Conservation (phyloP, 306 rosid species). For the Corylus heterophylla region DNA sequence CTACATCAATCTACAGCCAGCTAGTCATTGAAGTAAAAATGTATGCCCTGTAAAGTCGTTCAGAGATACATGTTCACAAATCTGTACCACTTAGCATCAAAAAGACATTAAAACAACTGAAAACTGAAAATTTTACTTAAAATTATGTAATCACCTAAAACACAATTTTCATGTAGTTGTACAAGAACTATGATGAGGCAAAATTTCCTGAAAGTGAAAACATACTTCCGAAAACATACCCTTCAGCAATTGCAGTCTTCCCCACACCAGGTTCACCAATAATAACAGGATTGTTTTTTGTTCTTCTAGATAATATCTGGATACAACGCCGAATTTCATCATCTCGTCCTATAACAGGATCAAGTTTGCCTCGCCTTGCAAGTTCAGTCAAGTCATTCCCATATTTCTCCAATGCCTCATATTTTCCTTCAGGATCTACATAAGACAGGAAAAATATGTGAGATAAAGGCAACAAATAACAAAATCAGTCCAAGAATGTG, state of each 20-base stretch:
- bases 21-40: neutral
- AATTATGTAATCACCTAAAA: neutral
- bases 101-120: neutral
- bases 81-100: neutral
- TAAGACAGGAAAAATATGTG: neutral
- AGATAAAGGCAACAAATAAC: constrained; percentile 6
- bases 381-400: constrained; percentile 94
- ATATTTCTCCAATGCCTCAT: constrained; percentile 82
- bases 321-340: constrained; percentile 95
- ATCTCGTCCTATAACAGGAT: constrained; percentile 96
- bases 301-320: constrained; percentile 90
- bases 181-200: neutral
- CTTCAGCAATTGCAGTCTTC: constrained; percentile 98
- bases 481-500: constrained; percentile 18
- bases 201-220: neutral
- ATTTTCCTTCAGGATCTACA: constrained; percentile 93
- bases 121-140: neutral
- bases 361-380: constrained; percentile 94
- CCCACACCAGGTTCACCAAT: constrained; percentile 99
- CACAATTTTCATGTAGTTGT: neutral
- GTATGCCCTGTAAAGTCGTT: neutral
- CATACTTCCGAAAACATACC: constrained; percentile 50
- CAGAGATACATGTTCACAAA: neutral
- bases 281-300: constrained; percentile 94
- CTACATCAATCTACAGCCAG: too few relatives aligned